These are phyloP conservation scores for Neolentinus lepideus DNA, from an alignment of 1,284 basidiomycete species.

Conservation along the genomic window DNA sequence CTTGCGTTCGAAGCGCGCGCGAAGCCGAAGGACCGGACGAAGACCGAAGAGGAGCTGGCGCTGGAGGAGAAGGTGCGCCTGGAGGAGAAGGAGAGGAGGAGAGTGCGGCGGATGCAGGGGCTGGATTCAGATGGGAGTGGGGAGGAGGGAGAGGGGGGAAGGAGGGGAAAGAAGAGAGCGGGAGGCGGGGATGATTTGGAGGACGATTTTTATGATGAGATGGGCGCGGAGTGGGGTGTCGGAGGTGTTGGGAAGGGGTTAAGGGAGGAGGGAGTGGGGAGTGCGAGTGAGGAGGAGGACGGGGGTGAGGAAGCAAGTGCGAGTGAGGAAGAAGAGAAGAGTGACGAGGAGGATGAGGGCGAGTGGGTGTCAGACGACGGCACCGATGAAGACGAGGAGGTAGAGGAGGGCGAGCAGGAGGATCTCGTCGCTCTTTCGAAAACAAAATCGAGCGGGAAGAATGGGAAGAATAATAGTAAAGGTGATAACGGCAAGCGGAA, in stretches of 20 bases:
- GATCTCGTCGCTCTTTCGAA: slow-evolving; percentile 19
- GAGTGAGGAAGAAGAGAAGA: slow-evolving; percentile 26
- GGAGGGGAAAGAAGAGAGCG: slow-evolving; percentile 36
- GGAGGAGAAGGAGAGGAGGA: slow-evolving; percentile 78
- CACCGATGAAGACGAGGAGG: slow-evolving; percentile 17
- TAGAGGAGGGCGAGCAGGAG: slow-evolving; percentile 23
- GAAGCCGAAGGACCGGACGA: slow-evolving; percentile 92
- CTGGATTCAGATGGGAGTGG: slow-evolving; percentile 58
- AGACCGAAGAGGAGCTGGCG: slow-evolving; percentile 93
- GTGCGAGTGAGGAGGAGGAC: slow-evolving; percentile 25
- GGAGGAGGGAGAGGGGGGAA: slow-evolving; percentile 42
- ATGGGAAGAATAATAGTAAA: slow-evolving; percentile 7
- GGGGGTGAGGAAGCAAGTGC: slow-evolving; percentile 24
- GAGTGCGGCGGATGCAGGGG: slow-evolving; percentile 85
- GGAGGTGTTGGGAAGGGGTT: slow-evolving; percentile 40
- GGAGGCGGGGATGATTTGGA: slow-evolving; percentile 83
- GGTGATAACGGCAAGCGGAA: slow-evolving; percentile 22
- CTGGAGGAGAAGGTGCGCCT: slow-evolving; percentile 84
- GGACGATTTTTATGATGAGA: slow-evolving; percentile 75
- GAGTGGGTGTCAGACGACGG: slow-evolving; percentile 23
- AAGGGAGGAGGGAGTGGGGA: slow-evolving; percentile 25
- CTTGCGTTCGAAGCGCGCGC: slow-evolving; percentile 92
- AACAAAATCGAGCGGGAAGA: slow-evolving; percentile 9
- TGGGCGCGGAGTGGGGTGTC: slow-evolving; percentile 31
- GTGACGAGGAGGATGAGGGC: slow-evolving; percentile 22